Base-by-base conservation (phyloP, 192 early-diverging fungal genomes). In the Podila clonocystis region DNA sequence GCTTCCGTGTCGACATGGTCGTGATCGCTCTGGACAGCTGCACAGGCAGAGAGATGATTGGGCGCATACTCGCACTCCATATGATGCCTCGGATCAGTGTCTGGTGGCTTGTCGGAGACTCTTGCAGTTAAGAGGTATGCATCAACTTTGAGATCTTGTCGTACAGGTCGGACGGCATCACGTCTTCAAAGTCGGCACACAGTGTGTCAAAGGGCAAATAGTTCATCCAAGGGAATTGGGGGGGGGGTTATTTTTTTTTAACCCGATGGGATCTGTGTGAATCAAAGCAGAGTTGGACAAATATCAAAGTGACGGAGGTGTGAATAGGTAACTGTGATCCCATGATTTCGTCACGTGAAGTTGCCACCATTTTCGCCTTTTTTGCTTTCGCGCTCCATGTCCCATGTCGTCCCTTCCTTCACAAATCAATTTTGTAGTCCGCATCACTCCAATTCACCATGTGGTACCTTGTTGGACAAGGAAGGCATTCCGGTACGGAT, bases 401-500 rank as follows among this genome's bases (percentile, higher is more conserved):
- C 15, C n/a, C 64, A 24, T 20, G 29, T 22, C 3, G 1, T 26
- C 30, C 11, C 34, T 65, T 26, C 22, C 26, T 49, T 49, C 24
- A 34, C 41, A 36, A 36, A 45, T 45, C 41, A 45, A 17, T 45
- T 45, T 38, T 45, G 41, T 45, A 45, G 41, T 45, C 41, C 41
- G 41, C 17, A 48, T 20, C 17, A 48, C 19, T 30, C 12, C 59
- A 62, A 12, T 1, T 19, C 59, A 48, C 15, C 45, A 80, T 80
- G 76, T 80, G 76, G 76, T 80, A 70, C 48, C 59, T 80, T 11
- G 70, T 68, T 3, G 76, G 76, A 26, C 70, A 64, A 24, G 70
- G 62, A 11, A 33, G 31, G 13, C 59, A 63, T 64, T 64, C 69
- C 63, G 76, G 76, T 80, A 59, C 48, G 26, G 3, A 8, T 36